Base-by-base conservation (phyloP, 1,284 basidiomycete species). In the Cryptococcus sp. region DNA sequence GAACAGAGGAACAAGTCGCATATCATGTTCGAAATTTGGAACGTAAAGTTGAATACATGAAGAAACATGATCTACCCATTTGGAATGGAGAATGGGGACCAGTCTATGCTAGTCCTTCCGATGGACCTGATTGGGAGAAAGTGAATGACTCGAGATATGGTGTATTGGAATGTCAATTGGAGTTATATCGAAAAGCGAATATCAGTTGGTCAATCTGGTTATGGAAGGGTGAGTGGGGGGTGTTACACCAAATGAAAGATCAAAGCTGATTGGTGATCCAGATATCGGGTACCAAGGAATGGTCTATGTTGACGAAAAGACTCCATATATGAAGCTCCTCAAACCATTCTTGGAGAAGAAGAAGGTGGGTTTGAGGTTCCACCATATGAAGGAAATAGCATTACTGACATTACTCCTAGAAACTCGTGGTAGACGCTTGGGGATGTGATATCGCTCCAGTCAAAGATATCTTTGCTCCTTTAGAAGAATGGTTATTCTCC, bases 191-290 rank as follows among this genome's bases (percentile, higher is more conserved):
- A 14, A 31, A 45, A 63, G 75, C 84, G 73, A 55, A 66, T 14
- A 61, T 71, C n/a, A 85, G 83, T 64, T 90, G 88, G 88, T 86
- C 86, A 0, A 90, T 90, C 72, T 90, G 88, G 88, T 72, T 88
- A 14, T 90, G 88, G 80, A 90, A 90, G 49, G 60, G 60, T 63
- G 48, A 53, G 54, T 36, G 30, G 34, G 43, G n/a, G 11, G n/a
- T 38, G n/a, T 13, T n/a, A 14, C n/a, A 15, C 31, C 3, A 23
- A 23, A 23, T 23, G 23, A 23, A 23, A 23, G 23, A 5, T 35
- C 35, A 3, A 13, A 11, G 48, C 35, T 47, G 15, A 42, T 42
- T 15, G 15, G 13, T 46, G n/a, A n/a, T 30, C 11, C 65, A 65
- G 76, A 90, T 70, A 87, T 89, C 57, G 88, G 88, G 2, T 89